These are phyloP conservation scores for Cercospora brassicicola DNA, from an alignment of 2,329 filamentous ascomycete species.

Conservation along the genomic window DNA sequence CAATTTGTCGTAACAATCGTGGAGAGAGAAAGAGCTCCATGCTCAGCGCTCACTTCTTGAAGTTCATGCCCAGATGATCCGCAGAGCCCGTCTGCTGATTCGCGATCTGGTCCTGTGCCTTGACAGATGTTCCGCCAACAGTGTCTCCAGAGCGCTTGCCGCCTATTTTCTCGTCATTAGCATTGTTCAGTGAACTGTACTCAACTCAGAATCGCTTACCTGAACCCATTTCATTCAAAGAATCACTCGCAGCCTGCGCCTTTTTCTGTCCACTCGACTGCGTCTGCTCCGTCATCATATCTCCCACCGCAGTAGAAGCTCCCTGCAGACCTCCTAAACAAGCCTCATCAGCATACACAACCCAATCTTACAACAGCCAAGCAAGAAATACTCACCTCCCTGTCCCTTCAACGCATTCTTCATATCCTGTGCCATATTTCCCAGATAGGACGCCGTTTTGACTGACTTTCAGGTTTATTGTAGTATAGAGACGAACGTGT, in stretches of 20 bases:
- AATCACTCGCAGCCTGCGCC: constrained; percentile 31
- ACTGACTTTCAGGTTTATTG: background rate
- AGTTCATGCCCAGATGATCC: constrained; percentile 35
- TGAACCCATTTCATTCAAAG: constrained; percentile 30
- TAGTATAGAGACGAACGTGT: background rate
- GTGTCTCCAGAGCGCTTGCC: constrained; percentile 31
- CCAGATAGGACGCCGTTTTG: constrained; percentile 21
- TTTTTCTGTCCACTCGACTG: constrained; percentile 34
- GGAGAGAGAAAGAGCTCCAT: background rate
- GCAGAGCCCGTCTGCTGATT: constrained; percentile 36
- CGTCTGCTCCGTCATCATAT: constrained; percentile 32
- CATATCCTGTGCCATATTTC: constrained; percentile 31
- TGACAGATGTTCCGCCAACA: constrained; percentile 29
- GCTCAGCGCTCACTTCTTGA: constrained; percentile 26
- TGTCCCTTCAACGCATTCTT: constrained; percentile 36
- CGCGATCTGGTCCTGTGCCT: constrained; percentile 30
- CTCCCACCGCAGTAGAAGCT: constrained; percentile 30
- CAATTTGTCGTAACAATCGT: constrained; percentile 8
- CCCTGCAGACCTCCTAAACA: constrained; percentile 33
- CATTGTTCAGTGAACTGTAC: background rate
- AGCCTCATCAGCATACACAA: no score
- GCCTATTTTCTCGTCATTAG: background rate
- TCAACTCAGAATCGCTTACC: constrained; percentile 7
- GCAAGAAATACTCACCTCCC: constrained; percentile 21
- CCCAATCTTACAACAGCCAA: no score